Evolutionary conservation across 106 monocot genomes (phyloP).

Genomic region (Dactylorhiza incarnata): DNA sequence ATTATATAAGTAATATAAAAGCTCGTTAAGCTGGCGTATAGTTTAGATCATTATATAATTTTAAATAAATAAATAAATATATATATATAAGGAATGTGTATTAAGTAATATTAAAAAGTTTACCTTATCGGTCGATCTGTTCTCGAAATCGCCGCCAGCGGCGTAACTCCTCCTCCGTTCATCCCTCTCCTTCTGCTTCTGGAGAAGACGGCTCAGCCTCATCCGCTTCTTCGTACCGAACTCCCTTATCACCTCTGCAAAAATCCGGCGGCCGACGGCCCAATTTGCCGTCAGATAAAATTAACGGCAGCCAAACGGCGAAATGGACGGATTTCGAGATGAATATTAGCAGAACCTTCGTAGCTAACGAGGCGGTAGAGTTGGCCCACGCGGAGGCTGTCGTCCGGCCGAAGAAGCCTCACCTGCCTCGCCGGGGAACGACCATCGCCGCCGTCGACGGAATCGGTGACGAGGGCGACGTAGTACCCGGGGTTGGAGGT

Average conservation of each 20-base stretch:
- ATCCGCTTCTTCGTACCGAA: slow-evolving; percentile 1
- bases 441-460: neutral
- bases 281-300: neutral
- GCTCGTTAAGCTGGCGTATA: too few species aligned
- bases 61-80: too few species aligned
- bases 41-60: too few species aligned
- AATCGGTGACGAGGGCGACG: slow-evolving; percentile 22
- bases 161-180: neutral
- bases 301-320: too few species aligned
- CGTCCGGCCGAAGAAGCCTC: slow-evolving; percentile 55
- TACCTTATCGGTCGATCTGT: neutral
- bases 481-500: slow-evolving; percentile 37
- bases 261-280: neutral
- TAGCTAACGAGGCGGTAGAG: slow-evolving; percentile 7
- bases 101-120: too few species aligned
- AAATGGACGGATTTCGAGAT: neutral
- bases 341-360: neutral
- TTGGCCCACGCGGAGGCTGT: slow-evolving; percentile 44
- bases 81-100: too few species aligned
- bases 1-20: too few species aligned
- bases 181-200: neutral
- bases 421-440: slow-evolving; percentile 28
- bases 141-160: neutral
- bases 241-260: slow-evolving; percentile 9
- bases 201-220: slow-evolving; percentile 1